Evolutionary conservation across 768 basidiomycete genomes (phyloP).

Genomic region (Mycena latifolia): DNA sequence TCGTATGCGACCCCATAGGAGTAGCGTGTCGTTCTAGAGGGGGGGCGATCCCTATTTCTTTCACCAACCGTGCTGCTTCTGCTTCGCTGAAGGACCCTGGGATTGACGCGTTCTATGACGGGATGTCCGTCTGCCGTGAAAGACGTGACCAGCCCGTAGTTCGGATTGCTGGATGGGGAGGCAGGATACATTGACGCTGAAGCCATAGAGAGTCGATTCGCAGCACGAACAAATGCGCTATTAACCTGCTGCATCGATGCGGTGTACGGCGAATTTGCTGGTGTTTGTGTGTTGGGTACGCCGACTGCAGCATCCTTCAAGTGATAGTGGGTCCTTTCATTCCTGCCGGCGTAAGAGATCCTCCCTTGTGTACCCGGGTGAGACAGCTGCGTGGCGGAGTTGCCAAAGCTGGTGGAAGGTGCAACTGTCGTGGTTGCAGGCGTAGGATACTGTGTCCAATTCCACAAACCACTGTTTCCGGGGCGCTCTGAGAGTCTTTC

Average conservation of each 20-base stretch:
- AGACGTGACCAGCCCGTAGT: conserved; percentile 40
- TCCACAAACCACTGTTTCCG: conserved; percentile 63
- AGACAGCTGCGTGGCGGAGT: conserved; percentile 24
- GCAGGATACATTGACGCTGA: conserved; percentile 63
- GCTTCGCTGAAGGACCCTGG: conserved; percentile 37
- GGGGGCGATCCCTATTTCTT: conserved; percentile 35
- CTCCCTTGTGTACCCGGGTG: conserved; percentile 32
- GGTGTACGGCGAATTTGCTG: conserved; percentile 42
- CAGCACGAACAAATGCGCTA: conserved; percentile 51
- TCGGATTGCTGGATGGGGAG: conserved; percentile 49
- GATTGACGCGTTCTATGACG: conserved; percentile 51
- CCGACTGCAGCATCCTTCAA: conserved; percentile 42
- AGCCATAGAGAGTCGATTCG: conserved; percentile 53
- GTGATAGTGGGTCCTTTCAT: conserved; percentile 37
- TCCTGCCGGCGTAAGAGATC: conserved; percentile 20
- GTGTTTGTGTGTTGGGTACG: conserved; percentile 29
- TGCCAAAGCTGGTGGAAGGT: conserved; percentile 24
- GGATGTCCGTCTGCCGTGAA: conserved; percentile 58
- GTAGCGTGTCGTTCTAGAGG: conserved; percentile 40
- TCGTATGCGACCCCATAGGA: conserved; percentile 64
- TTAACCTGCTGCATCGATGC: conserved; percentile 55
- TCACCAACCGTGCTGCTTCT: conserved; percentile 37
- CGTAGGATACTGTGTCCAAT: conserved; percentile 68
- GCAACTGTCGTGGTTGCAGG: conserved; percentile 40
- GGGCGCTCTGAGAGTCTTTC: conserved; percentile 59